Evolutionary conservation across 208 protist genomes (phyloP), one percentile per base, ranked within the genome.

Genomic region (Zelonia costaricensis): DNA sequence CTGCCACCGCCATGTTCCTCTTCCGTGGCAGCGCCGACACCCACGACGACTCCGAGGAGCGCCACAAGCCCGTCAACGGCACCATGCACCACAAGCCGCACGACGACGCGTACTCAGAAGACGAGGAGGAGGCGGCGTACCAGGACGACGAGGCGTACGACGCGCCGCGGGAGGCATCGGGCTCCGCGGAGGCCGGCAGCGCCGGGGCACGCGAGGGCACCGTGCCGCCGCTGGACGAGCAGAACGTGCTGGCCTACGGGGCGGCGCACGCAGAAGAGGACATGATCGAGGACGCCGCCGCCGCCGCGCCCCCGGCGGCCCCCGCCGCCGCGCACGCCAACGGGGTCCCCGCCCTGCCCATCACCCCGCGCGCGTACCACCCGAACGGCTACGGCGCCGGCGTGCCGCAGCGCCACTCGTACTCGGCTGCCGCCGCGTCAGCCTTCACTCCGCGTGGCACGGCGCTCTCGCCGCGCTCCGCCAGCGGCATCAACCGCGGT

Each of bases 401-500:
- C n/a, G n/a, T n/a, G n/a, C n/a, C n/a, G n/a, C 47, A 67, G 30
- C 25, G 42, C 4, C 45, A 15, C 4, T 5, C 27, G 40, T 43
- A 13, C 9, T 28, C n/a, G n/a, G n/a, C n/a, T n/a, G n/a, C n/a
- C n/a, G n/a, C n/a, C n/a, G n/a, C n/a, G n/a, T n/a, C 33, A n/a
- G 46, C 42, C n/a, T 36, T 35, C n/a, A 66, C 31, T 3, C 48
- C 66, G 25, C 59, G 49, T 20, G 58, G 18, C 33, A 43, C 59
- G 12, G 35, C 30, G 20, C 39, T 36, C 23, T 62, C 52, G 10
- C 53, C 53, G 20, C 65, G 60, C 27, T 59, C 51, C 39, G 40
- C 54, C 62, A 82, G 66, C 39, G 47, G 35, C 55, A 33, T n/a
- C 48, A 63, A 28, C 58, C 62, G 27, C 15, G 44, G 57, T 15